Conservation (phyloP, 805 yeast genomes). For the Candida succiphila region DNA sequence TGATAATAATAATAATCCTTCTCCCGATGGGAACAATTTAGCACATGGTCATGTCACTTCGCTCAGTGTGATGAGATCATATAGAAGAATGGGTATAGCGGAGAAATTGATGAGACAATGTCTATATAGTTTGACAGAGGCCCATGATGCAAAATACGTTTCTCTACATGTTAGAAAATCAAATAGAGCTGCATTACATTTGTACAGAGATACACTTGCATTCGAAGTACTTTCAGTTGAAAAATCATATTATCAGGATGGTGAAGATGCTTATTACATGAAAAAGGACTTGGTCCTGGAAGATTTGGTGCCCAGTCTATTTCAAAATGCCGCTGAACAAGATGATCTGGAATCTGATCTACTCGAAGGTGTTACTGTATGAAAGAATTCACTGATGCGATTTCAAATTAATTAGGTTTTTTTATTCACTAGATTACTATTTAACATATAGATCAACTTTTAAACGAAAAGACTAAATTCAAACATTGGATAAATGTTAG, state of each 20-base stretch:
- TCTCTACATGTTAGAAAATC: conserved; percentile 90
- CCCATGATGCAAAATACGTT: conserved; percentile 73
- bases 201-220: conserved; percentile 75
- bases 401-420: conserved; percentile 1
- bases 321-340: conserved; percentile 41
- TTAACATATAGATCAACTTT: too few relatives aligned
- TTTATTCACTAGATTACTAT: not conserved
- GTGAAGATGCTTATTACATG: conserved; percentile 97
- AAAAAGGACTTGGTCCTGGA: conserved; percentile 54
- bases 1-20: conserved; percentile 57
- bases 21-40: conserved; percentile 28
- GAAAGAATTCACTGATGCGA: conserved; percentile 4
- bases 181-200: conserved; percentile 87
- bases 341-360: conserved; percentile 50
- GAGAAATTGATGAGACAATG: conserved; percentile 80
- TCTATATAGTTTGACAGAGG: conserved; percentile 69
- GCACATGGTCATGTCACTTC: conserved; percentile 92
- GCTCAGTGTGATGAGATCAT: conserved; percentile 88
- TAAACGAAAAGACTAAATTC: too few relatives aligned
- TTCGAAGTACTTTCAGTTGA: conserved; percentile 81
- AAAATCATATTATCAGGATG: conserved; percentile 88
- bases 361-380: conserved; percentile 22
- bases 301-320: conserved; percentile 49
- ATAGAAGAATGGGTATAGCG: conserved; percentile 91
- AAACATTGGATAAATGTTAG: too few relatives aligned